Conservation (phyloP, 2,329 filamentous ascomycete genomes). For the Neonectria faginata region DNA sequence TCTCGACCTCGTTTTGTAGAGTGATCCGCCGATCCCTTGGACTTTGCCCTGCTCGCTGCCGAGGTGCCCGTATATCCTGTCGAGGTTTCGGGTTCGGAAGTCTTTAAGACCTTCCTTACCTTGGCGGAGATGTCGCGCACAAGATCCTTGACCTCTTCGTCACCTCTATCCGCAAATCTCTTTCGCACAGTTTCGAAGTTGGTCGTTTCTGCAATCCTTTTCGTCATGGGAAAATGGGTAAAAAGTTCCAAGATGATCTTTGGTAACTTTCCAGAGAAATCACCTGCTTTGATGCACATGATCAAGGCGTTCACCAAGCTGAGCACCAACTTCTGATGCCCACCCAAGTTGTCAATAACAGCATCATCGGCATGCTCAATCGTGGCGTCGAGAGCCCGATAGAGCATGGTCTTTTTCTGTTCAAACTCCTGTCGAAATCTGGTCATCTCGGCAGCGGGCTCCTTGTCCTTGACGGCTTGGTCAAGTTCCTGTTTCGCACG, state of each 20-base stretch:
- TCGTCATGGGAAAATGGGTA: constrained; percentile 71
- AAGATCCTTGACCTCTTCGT: constrained; percentile 71
- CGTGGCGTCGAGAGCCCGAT: constrained; percentile 64
- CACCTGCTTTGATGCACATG: constrained; percentile 63
- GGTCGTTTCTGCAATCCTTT: constrained; percentile 70
- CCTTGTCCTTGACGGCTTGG: constrained; percentile 57
- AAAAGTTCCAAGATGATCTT: constrained; percentile 70
- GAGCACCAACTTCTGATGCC: constrained; percentile 67
- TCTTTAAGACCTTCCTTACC: constrained; percentile 56
- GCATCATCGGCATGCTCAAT: constrained; percentile 66
- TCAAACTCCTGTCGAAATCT: constrained; percentile 57
- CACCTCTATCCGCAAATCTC: constrained; percentile 72
- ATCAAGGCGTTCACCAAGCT: constrained; percentile 67
- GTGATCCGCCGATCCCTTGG: constrained; percentile 48
- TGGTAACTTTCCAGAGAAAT: constrained; percentile 66
- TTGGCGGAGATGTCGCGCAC: constrained; percentile 67
- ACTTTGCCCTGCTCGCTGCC: constrained; percentile 53
- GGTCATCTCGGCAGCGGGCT: constrained; percentile 50
- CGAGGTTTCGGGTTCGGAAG: constrained; percentile 49
- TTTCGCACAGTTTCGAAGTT: constrained; percentile 75
- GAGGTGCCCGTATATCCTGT: constrained; percentile 56
- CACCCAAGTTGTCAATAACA: constrained; percentile 68
- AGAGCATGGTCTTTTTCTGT: constrained; percentile 61
- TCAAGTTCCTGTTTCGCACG: constrained; percentile 59
- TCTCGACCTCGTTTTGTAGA: constrained; percentile 54